Evolutionary conservation across 441 rosid genomes (phyloP), one percentile per base, ranked within the genome.

Genomic region (Arabidopsis lyrata): DNA sequence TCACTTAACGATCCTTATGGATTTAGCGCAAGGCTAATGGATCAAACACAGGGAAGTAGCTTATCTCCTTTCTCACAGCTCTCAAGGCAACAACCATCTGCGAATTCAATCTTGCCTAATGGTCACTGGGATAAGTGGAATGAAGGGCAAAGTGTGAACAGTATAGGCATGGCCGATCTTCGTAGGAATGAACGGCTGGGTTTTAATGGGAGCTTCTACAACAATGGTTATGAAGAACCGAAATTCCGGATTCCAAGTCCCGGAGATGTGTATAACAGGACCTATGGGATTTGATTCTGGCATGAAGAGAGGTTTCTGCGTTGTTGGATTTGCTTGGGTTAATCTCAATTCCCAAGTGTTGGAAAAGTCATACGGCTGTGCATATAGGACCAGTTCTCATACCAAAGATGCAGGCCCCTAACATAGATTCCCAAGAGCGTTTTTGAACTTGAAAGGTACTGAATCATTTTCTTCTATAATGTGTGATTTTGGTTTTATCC

Each of bases 61-160:
- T 61, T 82, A 53, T 80, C 92, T 24, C 83, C 85, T 16, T 84
- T 78, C 59, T 75, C 89, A 27, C 90, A 83, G 69, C 77, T 86
- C 60, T 77, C 87, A 68, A 76, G 84, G 45, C 93, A 85, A 66
- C 94, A 87, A 54, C 70, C 74, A 11, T 82, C 89, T 1, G 79
- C 89, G 78, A 90, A 87, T 85, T 80, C 89, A 35, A 68, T 59
- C 12, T 66, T 84, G 76, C 84, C 97, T 58, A 93, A 86, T 84
- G 93, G 98, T 32, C 90, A 72, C 57, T 93, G 97, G 97, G 89
- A 85, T 84, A 87, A 89, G 34, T 87, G 87, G 95, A 91, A 80
- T 78, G 93, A 88, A 75, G 83, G 83, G 61, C 97, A 84, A 68
- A 81, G 80, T 78, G 90, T 87, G 74, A 87, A 83, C 50, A 74